phyloP scores from a whole-genome alignment of 345 rosid species.

The Cardamine occulta region DNA sequence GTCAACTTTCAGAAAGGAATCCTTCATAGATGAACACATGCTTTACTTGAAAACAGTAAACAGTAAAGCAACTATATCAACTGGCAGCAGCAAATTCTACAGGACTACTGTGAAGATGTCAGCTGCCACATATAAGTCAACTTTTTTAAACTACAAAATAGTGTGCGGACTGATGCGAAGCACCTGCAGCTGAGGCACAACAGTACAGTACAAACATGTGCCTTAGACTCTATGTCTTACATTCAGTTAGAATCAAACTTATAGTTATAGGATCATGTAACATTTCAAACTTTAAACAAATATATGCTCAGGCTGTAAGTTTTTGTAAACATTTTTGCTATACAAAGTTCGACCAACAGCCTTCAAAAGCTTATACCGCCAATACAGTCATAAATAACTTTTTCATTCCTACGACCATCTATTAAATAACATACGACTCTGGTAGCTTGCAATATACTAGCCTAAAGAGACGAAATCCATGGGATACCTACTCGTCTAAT shows the following conservation, averaged over 20 bases:
- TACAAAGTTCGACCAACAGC: not conserved
- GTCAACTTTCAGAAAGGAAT: slow-evolving; percentile 15
- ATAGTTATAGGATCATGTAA: slow-evolving; percentile 1
- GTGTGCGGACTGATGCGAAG: not conserved
- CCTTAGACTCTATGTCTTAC: slow-evolving; percentile 4
- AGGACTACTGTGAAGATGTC: slow-evolving; percentile 21
- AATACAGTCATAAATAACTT: not conserved
- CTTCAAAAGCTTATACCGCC: not conserved
- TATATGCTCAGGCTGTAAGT: not conserved
- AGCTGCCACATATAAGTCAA: slow-evolving; percentile 19
- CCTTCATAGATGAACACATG: not conserved
- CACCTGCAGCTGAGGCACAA: not conserved
- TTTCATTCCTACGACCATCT: slow-evolving; percentile 8
- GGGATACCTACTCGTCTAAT: slow-evolving; percentile 5
- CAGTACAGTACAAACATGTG: not conserved
- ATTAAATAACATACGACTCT: slow-evolving; percentile 4
- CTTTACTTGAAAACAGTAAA: slow-evolving; percentile 14
- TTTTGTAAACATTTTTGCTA: slow-evolving; percentile 9
- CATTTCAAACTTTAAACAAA: not conserved
- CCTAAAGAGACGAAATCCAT: slow-evolving; percentile 6
- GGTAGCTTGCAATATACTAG: slow-evolving; percentile 17
- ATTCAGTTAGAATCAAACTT: not conserved
- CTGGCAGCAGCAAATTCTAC: slow-evolving; percentile 26
- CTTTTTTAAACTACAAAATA: not conserved
- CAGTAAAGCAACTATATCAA: slow-evolving; percentile 13